phyloP scores from a whole-genome alignment of 768 basidiomycete genomes.

The Mycena olivaceomarginata region DNA sequence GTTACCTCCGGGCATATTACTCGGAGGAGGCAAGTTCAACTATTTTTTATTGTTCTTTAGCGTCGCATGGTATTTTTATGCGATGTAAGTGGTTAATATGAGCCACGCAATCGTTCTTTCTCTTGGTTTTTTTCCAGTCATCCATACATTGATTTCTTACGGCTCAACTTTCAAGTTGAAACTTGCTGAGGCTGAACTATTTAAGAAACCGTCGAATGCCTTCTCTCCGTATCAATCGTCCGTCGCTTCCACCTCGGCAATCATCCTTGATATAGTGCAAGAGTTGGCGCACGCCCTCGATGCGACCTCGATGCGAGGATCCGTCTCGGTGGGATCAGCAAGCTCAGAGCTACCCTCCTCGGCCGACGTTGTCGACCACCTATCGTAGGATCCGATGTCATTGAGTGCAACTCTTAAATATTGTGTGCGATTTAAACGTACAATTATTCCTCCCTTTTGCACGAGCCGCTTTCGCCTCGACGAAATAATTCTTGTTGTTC shows the following conservation, averaged over 20 bases:
- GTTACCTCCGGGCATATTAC: no score
- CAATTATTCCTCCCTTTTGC: constrained; percentile 66
- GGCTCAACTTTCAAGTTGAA: no score
- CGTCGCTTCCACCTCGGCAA: constrained; percentile 54
- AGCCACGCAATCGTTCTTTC: no score
- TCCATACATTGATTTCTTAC: no score
- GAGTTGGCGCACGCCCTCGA: constrained; percentile 58
- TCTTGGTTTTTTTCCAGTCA: no score
- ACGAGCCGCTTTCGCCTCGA: constrained; percentile 66
- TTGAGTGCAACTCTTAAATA: no score
- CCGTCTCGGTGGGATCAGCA: constrained; percentile 47
- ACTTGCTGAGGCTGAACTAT: not conserved
- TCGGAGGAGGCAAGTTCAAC: no score
- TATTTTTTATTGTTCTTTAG: no score
- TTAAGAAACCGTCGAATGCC: constrained; percentile 57
- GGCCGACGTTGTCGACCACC: constrained; percentile 66
- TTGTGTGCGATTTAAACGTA: constrained; percentile 44
- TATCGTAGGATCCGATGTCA: constrained; percentile 17
- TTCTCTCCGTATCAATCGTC: constrained; percentile 55
- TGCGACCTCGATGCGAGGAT: constrained; percentile 46
- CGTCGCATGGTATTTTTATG: no score
- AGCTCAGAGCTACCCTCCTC: constrained; percentile 49
- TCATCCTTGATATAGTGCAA: constrained; percentile 60
- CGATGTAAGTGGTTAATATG: no score
- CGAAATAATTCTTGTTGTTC: constrained; percentile 62